Percentiles rank a stretch among this genome's conserved stretches.
phyloP scores from a whole-genome alignment of 2,329 filamentous ascomycete species.

The Zarea fungicola region DNA sequence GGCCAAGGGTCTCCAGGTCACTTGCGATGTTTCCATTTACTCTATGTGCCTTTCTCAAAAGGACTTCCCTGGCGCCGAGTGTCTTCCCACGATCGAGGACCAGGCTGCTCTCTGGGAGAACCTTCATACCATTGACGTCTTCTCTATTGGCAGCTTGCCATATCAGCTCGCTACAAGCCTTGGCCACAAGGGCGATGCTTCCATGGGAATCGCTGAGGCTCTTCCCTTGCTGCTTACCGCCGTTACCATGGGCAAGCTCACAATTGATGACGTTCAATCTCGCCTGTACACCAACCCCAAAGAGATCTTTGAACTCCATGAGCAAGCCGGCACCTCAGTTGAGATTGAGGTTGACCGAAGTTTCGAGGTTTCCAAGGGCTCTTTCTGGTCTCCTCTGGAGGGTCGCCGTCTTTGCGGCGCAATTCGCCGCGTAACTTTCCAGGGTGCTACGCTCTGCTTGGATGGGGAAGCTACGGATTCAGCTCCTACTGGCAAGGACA shows the following conservation, averaged over 20 bases:
- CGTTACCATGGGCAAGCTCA: conserved; percentile 67
- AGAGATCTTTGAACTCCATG: conserved; percentile 76
- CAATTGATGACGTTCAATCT: conserved; percentile 65
- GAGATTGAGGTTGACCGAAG: conserved; percentile 73
- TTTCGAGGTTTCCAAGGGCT: conserved; percentile 47
- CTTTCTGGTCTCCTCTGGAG: conserved; percentile 66
- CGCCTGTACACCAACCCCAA: conserved; percentile 74
- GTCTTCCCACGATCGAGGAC: conserved; percentile 62
- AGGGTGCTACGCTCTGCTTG: conserved; percentile 67
- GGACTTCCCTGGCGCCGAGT: conserved; percentile 62
- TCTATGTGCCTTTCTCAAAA: conserved; percentile 68
- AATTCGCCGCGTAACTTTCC: conserved; percentile 71
- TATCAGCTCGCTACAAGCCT: conserved; percentile 63
- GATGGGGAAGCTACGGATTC: conserved; percentile 58
- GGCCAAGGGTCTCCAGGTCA: conserved; percentile 74
- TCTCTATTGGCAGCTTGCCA: conserved; percentile 72
- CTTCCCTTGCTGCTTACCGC: conserved; percentile 71
- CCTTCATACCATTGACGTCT: conserved; percentile 68
- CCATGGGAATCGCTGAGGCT: conserved; percentile 66
- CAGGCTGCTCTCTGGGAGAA: conserved; percentile 72
- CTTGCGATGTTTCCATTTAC: conserved; percentile 78
- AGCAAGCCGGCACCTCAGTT: conserved; percentile 66
- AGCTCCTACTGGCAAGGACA: conserved; percentile 61
- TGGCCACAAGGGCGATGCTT: conserved; percentile 49
- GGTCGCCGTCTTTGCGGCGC: conserved; percentile 64